Base-by-base conservation (phyloP, 805 yeast species). In the Wickerhamomyces xylosicus region DNA sequence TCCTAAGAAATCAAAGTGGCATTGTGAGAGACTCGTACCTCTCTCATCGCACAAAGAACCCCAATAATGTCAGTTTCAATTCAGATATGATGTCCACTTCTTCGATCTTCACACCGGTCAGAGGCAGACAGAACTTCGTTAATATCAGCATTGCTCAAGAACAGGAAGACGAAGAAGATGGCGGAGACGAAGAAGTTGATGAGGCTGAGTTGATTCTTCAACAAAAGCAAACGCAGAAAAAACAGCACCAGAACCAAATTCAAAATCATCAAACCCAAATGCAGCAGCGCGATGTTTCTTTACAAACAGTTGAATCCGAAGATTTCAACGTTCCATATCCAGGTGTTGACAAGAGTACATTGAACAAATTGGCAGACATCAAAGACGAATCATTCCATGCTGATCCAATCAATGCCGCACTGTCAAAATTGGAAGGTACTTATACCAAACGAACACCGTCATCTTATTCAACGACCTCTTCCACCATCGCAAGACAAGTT, bases 381-480 rank as follows among this genome's bases (percentile, higher is more conserved):
- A 90, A 96, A 0, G 96, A 90, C 56, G 87, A 81, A 35, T 68
- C 78, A 0, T 63, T 72, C 33, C 67, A 63, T 31, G 74, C 70
- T 15, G 84, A 85, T 57, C 95, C 95, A 0, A 64, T 87, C 13
- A 71, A 68, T 37, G 74, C 77, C 35, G 87, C 97, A 0, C 64
- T 89, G 47, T 66, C 66, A 59, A 89, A 83, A 58, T 64, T 90
- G 22, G 94, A 85, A 59, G 97, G 95, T 1, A 74, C 67, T 31
- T 66, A 56, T 39, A 53, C 19, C 31, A 37, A 6, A 35, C 34
- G 8, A 16, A 40, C 33, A 16, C 13, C 14, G 15, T 19, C 31
- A 14, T 20, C 39, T 25, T 52, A 33, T 14, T 31, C 36, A 11
- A 9, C 37, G 10, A 28, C 15, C 5, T 31, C 44, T 2, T 48